These are phyloP conservation scores for Clitopilus hobsonii DNA, from an alignment of 768 basidiomycete genomes.

Conservation along the genomic window DNA sequence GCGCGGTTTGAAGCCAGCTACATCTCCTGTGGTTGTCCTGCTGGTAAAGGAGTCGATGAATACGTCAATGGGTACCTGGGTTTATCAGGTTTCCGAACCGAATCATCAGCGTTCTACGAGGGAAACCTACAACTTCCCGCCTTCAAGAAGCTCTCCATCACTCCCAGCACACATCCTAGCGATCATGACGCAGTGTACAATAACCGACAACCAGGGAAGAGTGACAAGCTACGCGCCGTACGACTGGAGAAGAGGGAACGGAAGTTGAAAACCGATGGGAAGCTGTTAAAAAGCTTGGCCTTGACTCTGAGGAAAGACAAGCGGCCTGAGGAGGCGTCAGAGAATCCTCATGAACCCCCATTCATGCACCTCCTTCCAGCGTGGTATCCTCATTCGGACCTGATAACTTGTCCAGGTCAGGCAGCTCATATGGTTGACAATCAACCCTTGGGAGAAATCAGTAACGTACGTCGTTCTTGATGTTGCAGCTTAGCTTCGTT, in stretches of 20 bases:
- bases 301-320: constrained; percentile 10
- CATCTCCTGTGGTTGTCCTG: constrained; percentile 50
- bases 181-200: constrained; percentile 37
- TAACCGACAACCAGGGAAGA: constrained; percentile 15
- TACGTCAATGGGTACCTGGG: constrained; percentile 28
- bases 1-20: constrained; percentile 44
- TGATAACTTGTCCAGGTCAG: constrained; percentile 12
- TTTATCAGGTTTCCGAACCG: constrained; percentile 7
- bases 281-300: constrained; percentile 8
- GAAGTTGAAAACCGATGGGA: constrained; percentile 15
- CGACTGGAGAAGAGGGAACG: constrained; percentile 20
- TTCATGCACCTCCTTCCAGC: constrained; percentile 31
- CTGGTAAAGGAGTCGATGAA: constrained; percentile 35
- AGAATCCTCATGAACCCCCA: constrained; percentile 19
- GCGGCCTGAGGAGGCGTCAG: constrained; percentile 4
- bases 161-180: constrained; percentile 47
- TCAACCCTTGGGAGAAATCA: background rate
- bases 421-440: background rate
- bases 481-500: background rate
- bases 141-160: constrained; percentile 24
- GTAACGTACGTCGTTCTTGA: background rate
- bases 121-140: constrained; percentile 19
- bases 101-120: constrained; percentile 6
- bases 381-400: constrained; percentile 11
- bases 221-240: constrained; percentile 14